Conservation (phyloP, 2,329 filamentous ascomycete species). For the Neurospora crassa region DNA sequence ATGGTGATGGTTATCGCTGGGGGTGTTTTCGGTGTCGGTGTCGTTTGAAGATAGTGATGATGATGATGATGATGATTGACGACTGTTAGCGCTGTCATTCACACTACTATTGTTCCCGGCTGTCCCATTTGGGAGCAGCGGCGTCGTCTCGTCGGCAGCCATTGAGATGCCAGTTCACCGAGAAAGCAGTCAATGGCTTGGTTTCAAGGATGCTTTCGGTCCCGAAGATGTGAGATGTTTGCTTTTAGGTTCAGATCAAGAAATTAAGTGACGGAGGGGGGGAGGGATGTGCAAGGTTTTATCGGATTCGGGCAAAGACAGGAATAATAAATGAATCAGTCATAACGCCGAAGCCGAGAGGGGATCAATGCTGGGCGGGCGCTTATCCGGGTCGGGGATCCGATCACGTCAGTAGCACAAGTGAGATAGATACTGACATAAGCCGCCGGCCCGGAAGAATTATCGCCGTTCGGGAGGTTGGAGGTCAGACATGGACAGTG, state of each 20-base stretch:
- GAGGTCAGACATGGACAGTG: background rate
- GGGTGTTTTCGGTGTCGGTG: background rate
- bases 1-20: background rate
- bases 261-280: background rate
- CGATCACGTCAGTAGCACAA: background rate
- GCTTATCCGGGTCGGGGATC: background rate
- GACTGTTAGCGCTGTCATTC: background rate
- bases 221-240: background rate
- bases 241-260: background rate
- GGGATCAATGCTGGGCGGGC: background rate
- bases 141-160: background rate
- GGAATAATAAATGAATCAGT: background rate
- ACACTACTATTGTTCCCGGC: background rate
- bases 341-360: background rate
- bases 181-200: background rate
- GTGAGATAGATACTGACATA: background rate
- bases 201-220: background rate
- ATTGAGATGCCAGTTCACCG: background rate
- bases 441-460: background rate
- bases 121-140: background rate
- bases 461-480: background rate
- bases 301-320: background rate
- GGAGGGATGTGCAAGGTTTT: background rate
- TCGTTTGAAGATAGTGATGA: background rate
- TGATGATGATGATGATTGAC: background rate